Conservation (phyloP, 345 rosid genomes). For the Populus tremula region DNA sequence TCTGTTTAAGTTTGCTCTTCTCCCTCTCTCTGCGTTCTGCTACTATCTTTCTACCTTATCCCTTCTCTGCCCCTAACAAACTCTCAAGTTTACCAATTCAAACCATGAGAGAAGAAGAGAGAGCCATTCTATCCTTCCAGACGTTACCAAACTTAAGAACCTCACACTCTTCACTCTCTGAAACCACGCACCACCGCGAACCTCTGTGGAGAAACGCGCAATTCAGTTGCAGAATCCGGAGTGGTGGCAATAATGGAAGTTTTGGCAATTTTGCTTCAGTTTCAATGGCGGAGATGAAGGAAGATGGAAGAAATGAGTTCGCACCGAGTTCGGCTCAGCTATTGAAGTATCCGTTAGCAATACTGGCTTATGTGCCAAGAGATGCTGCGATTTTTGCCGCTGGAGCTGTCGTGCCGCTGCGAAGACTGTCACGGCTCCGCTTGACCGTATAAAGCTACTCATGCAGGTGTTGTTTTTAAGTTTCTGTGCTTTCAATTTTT, state of each 20-base stretch:
- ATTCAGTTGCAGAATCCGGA: constrained; percentile 5
- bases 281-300: constrained; percentile 46
- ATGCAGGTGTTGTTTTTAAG: constrained; percentile 62
- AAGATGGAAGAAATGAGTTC: constrained; percentile 43
- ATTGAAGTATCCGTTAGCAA: constrained; percentile 66
- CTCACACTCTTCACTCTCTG: constrained; percentile 26
- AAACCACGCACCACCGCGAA: constrained; percentile 17
- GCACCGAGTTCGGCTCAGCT: constrained; percentile 67
- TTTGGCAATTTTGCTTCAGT: constrained; percentile 54
- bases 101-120: constrained; percentile 52
- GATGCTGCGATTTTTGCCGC: constrained; percentile 82
- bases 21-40: not conserved
- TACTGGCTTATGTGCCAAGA: constrained; percentile 58
- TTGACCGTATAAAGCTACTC: constrained; percentile 92
- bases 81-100: constrained; percentile 4
- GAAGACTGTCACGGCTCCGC: constrained; percentile 88
- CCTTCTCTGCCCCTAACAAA: constrained; percentile 16
- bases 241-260: constrained; percentile 18
- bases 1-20: not conserved
- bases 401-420: constrained; percentile 94
- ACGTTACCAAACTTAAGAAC: constrained; percentile 41
- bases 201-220: constrained; percentile 28
- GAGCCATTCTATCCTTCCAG: constrained; percentile 34
- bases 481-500: not conserved
- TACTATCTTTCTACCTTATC: constrained; percentile 26